phyloP scores from a whole-genome alignment of 2,329 filamentous ascomycete species.

The Geosmithia morbida region DNA sequence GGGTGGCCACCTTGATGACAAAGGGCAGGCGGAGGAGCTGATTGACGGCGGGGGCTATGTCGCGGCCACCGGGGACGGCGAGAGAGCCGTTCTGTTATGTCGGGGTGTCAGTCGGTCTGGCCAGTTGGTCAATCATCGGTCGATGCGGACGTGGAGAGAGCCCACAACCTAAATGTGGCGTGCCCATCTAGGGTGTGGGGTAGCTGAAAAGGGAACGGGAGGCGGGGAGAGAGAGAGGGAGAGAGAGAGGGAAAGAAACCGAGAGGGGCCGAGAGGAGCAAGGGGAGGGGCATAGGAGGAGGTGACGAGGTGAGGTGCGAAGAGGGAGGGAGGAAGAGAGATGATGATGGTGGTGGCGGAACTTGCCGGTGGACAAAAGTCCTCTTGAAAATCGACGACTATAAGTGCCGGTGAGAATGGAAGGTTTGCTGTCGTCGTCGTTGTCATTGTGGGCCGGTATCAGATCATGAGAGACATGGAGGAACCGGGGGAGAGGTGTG shows the following conservation, averaged over 20 bases:
- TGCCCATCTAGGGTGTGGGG: not conserved
- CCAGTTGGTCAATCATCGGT: not conserved
- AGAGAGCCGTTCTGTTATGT: constrained; percentile 62
- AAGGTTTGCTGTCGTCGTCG: not conserved
- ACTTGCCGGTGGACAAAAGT: constrained; percentile 82
- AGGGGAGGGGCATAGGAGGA: not conserved
- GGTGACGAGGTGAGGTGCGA: not conserved
- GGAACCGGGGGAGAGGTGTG: not conserved
- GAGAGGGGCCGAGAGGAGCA: too few relatives aligned
- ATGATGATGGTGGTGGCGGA: not conserved
- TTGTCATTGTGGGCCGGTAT: not conserved
- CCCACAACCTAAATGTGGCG: not conserved
- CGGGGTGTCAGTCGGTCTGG: not conserved
- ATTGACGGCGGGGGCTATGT: constrained; percentile 60
- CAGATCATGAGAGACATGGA: too few relatives aligned
- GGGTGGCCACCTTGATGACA: constrained; percentile 64
- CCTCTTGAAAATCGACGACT: constrained; percentile 82
- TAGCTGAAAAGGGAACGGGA: too few relatives aligned
- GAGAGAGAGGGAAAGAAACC: too few relatives aligned
- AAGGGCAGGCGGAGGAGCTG: constrained; percentile 59
- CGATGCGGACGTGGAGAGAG: too few relatives aligned
- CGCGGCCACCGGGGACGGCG: constrained; percentile 59
- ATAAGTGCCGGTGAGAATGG: constrained; percentile 40
- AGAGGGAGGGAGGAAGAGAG: not conserved
- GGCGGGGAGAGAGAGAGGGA: too few relatives aligned